phyloP scores from a whole-genome alignment of 768 basidiomycete species.

The Naganishia onofrii region DNA sequence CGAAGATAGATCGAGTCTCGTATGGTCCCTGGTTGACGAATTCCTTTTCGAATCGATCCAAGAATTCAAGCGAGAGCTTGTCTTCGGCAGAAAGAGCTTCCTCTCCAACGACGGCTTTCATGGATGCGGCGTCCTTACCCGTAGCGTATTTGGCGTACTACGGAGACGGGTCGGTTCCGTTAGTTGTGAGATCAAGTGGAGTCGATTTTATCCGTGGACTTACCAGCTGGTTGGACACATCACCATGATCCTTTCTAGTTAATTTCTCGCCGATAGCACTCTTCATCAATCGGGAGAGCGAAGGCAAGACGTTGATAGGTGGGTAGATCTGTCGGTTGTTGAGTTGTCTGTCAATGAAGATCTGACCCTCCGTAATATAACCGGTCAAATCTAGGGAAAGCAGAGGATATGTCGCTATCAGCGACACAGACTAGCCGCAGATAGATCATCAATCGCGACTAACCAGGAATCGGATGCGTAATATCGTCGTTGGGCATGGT shows the following conservation, averaged over 20 bases:
- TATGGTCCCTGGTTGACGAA: conserved; percentile 90
- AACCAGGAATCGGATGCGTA: conserved; percentile 90
- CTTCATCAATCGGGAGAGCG: conserved; percentile 99
- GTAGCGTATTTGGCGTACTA: conserved; percentile 98
- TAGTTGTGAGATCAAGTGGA: neutral
- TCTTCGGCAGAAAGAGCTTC: conserved; percentile 93
- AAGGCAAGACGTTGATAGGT: conserved; percentile 98
- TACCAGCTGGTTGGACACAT: conserved; percentile 97
- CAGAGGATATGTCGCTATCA: neutral
- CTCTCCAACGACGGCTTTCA: conserved; percentile 99
- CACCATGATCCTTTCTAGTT: conserved; percentile 96
- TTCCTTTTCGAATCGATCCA: conserved; percentile 94
- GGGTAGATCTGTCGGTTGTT: conserved; percentile 88
- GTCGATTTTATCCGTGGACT: conserved; percentile 44
- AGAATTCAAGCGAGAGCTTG: conserved; percentile 92
- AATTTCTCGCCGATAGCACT: conserved; percentile 96
- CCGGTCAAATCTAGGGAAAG: conserved; percentile 78
- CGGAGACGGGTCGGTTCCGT: conserved; percentile 32
- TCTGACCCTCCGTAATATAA: conserved; percentile 99
- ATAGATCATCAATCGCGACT: neutral
- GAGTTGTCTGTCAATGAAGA: conserved; percentile 95
- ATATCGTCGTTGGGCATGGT: conserved; percentile 99
- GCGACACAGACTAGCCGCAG: neutral
- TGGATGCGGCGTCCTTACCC: conserved; percentile 90
- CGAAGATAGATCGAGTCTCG: conserved; percentile 92